Evolutionary conservation across 306 rosid genomes (phyloP).

Genomic region (Spatholobus suberectus): DNA sequence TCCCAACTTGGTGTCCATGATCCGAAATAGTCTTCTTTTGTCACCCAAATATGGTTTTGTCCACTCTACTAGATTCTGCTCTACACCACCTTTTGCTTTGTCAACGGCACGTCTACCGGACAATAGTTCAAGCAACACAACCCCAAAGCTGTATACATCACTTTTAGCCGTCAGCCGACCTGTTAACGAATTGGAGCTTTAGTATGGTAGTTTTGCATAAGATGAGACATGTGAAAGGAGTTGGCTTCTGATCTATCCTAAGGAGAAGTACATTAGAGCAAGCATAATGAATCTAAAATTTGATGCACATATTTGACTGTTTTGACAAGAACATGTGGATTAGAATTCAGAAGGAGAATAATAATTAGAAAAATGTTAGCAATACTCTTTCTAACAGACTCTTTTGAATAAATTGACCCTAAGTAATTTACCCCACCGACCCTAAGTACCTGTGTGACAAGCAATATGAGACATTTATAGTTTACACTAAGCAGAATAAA

Average conservation of each 20-base stretch:
- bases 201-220: conserved; percentile 21
- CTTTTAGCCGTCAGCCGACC: conserved; percentile 88
- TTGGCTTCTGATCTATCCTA: conserved; percentile 15
- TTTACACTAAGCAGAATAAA: not conserved
- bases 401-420: too few relatives aligned
- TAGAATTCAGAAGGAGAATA: not conserved
- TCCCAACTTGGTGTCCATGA: conserved; percentile 89
- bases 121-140: conserved; percentile 80
- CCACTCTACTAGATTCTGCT: conserved; percentile 86
- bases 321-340: not conserved
- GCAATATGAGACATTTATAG: not conserved
- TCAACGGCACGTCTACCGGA: conserved; percentile 87
- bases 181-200: conserved; percentile 41
- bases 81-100: conserved; percentile 68
- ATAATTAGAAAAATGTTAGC: not conserved
- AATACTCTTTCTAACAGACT: too few relatives aligned
- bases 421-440: not conserved
- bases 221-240: not conserved
- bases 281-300: not conserved
- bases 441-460: not conserved
- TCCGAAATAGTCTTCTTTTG: conserved; percentile 76
- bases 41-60: conserved; percentile 80
- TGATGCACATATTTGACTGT: conserved; percentile 3
- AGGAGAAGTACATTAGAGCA: not conserved
- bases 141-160: conserved; percentile 90